Evolutionary conservation across 768 basidiomycete genomes (phyloP), one percentile per base, ranked within the genome.

Genomic region (Mycena maculata): DNA sequence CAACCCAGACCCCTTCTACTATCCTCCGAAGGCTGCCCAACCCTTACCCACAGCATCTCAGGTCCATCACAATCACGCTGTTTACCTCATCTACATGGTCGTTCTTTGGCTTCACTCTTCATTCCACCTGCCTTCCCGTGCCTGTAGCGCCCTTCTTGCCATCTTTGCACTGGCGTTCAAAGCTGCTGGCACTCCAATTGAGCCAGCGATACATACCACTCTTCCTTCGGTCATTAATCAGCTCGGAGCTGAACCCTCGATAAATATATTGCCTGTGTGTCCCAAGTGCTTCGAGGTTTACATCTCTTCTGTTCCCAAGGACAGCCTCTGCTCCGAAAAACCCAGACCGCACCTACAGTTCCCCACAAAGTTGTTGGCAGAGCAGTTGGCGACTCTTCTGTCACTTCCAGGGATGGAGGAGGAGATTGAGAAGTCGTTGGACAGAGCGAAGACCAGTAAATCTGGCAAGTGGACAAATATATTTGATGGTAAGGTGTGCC

Each of bases 71-170:
- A 70, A 75, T 41, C 54, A 18, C 1, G 61, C 64, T 0, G 70
- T 76, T 0, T 67, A 73, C 45, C n/a, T 67, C 1, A 62, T 76
- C 18, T 77, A 78, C 44, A 25, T 72, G 2, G 30, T 75, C 0
- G 72, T 76, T 7, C 39, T 71, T 2, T 78, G 76, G 76, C 70
- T 78, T 2, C 76, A 78, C 50, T 22, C 72, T 0, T 72, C 74
- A 23, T 78, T 69, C 60, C 74, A 76, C 23, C 69, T 76, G 2
- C 70, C 76, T 0, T 75, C 73, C 22, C 65, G 68, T 8, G 75
- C 75, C 9, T 78, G 77, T 42, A 75, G 68, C 50, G 70, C 74
- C 0, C 50, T 77, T 2, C 36, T 77, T 0, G 60, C 65, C 0
- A 67, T 71, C 18, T 38, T 77, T 16, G 56, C 45, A 1, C 50